Percentiles rank a stretch among this genome's conserved stretches.
These are phyloP conservation scores for Xanthoconium stramineum DNA, from an alignment of 768 basidiomycete species.

Conservation along the genomic window DNA sequence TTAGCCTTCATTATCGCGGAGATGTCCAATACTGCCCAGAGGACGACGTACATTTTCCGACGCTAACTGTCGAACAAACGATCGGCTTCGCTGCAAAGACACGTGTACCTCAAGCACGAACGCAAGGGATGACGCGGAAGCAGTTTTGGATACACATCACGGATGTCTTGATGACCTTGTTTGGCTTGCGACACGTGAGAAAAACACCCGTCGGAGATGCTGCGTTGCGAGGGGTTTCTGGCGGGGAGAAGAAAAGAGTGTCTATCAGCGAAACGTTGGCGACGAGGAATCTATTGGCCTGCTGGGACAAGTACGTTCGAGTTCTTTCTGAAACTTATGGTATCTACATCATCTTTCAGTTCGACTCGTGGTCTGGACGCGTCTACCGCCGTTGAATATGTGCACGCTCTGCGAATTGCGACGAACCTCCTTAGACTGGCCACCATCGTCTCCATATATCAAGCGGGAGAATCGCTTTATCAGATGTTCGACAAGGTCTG, in stretches of 20 bases:
- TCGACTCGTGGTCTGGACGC: conserved; percentile 66
- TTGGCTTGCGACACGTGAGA: conserved; percentile 71
- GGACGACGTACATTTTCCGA: conserved; percentile 85
- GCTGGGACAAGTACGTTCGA: conserved; percentile 64
- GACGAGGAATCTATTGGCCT: conserved; percentile 68
- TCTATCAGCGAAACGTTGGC: conserved; percentile 72
- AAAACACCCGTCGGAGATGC: conserved; percentile 81
- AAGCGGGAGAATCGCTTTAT: conserved; percentile 72
- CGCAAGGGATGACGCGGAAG: conserved; percentile 39
- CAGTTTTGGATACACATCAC: conserved; percentile 15
- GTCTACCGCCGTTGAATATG: conserved; percentile 72
- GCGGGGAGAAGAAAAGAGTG: conserved; percentile 81
- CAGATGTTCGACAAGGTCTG: conserved; percentile 69
- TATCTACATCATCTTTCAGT: conserved; percentile 55
- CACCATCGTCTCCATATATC: conserved; percentile 82
- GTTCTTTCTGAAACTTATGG: conserved; percentile 16
- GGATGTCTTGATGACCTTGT: conserved; percentile 62
- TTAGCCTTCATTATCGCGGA: conserved; percentile 66
- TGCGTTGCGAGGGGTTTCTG: conserved; percentile 67
- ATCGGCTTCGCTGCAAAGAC: conserved; percentile 66
- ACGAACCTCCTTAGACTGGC: conserved; percentile 52
- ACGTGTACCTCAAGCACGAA: conserved; percentile 59
- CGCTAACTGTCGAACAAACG: conserved; percentile 76
- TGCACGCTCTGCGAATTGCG: conserved; percentile 62
- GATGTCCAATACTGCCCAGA: conserved; percentile 81